Evolutionary conservation across 495 filamentous ascomycete genomes (phyloP), one percentile per base, ranked within the genome.

Genomic region (Hyaloscypha hepaticicola): DNA sequence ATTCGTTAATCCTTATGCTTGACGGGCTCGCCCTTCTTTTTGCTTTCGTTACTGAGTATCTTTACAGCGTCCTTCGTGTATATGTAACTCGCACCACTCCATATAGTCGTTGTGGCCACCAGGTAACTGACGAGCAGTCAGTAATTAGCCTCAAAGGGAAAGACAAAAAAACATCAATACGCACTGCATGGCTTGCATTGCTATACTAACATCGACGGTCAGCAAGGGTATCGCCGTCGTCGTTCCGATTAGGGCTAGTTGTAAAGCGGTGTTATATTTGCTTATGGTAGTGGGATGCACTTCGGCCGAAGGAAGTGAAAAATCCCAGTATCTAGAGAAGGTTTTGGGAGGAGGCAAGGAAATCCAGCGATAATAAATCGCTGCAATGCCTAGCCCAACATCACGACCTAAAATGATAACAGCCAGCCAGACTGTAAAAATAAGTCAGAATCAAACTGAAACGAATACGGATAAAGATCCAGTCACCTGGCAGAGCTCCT

Each of bases 271-370:
- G 68, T 96, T 96, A 64, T 88, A 84, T 81, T 99, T 99, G 67
- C 90, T 95, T 67, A 99, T 91, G 19, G 80, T 85, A 0, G 95
- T 99, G 0, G 95, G 95, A 67, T 88, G 88, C 5, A 99, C 95
- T 75, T 98, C 95, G 1, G 95, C 95, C 52, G 86, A 90, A 0
- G 95, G 95, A 21, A 99, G 83, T 12, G 88, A 90, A 70, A 98
- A 98, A 73, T 99, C 96, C 96, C 96, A 99, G 74, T 97, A 99
- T n/a, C 95, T 80, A 16, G 81, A 76, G 76, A 96, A 89, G 0
- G 95, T 98, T 76, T 97, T 97, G 5, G 95, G 95, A 0, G 90
- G 87, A 1, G 95, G 95, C 24, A 99, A 83, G 3, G 90, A 93
- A 55, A 96, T 95, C 85, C 91, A 99, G 38, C 95, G 87, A 72